A percentile compares a stretch with the other conserved stretches of the same genome.
These are phyloP conservation scores for Volvox reticuliferus DNA, from an alignment of 139 green algal genomes.

Conservation along the genomic window DNA sequence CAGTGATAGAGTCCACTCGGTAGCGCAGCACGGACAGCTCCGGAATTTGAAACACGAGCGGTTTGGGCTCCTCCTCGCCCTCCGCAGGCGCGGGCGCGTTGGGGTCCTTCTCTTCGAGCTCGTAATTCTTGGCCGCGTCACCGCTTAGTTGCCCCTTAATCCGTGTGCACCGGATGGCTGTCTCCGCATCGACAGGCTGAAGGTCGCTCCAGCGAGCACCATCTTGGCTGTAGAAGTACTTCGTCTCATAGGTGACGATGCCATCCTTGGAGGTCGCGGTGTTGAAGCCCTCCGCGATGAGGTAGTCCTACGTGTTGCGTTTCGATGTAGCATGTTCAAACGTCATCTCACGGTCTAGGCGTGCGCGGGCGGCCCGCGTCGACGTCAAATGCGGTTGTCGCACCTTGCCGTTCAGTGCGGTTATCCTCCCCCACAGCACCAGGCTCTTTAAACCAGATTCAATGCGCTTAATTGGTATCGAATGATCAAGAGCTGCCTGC, in stretches of 20 bases:
- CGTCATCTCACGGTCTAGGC: no score
- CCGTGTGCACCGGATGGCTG: neutral
- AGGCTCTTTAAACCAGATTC: slow-evolving; percentile 73
- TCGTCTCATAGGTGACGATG: slow-evolving; percentile 59
- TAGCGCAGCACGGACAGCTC: slow-evolving; percentile 61
- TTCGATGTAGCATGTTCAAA: neutral
- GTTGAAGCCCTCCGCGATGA: slow-evolving; percentile 76
- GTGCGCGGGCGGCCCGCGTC: no score
- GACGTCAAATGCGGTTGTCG: neutral
- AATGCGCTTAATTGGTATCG: slow-evolving; percentile 75
- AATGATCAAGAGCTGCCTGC: slow-evolving; percentile 76
- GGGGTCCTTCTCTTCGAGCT: slow-evolving; percentile 56
- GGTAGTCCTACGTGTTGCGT: slow-evolving; percentile 69
- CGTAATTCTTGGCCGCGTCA: slow-evolving; percentile 59
- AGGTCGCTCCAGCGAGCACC: slow-evolving; percentile 79
- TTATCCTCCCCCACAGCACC: slow-evolving; percentile 72
- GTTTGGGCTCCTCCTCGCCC: slow-evolving; percentile 42
- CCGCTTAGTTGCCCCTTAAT: slow-evolving; percentile 53
- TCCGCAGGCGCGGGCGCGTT: slow-evolving; percentile 44
- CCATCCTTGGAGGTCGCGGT: slow-evolving; percentile 50
- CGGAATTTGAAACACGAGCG: slow-evolving; percentile 52
- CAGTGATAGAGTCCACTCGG: slow-evolving; percentile 65
- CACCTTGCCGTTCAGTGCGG: slow-evolving; percentile 76
- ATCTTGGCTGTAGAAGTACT: slow-evolving; percentile 83
- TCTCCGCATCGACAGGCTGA: slow-evolving; percentile 61